Evolutionary conservation across 805 yeast species (phyloP).

Genomic region (Wickerhamomyces queroliae): DNA sequence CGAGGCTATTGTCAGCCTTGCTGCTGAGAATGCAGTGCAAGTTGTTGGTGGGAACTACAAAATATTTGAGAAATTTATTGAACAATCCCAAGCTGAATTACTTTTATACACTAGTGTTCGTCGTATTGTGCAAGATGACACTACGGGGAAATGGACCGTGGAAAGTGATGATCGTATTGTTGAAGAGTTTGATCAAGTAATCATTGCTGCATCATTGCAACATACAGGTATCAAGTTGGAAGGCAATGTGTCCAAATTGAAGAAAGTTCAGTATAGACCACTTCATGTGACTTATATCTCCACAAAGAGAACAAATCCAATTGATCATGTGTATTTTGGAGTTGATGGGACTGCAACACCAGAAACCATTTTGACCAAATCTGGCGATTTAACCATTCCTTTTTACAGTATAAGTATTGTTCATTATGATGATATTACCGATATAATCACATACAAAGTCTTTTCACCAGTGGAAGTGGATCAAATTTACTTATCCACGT

Average conservation of each 20-base stretch:
- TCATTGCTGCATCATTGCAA: conserved; percentile 37
- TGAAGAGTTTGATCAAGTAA: conserved; percentile 33
- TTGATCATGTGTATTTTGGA: conserved; percentile 17
- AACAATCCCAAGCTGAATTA: conserved; percentile 27
- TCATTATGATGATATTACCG: conserved; percentile 20
- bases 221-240: conserved; percentile 23
- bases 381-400: conserved; percentile 8
- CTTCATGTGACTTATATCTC: conserved; percentile 33
- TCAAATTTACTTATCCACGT: conserved; percentile 9
- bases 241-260: conserved; percentile 6
- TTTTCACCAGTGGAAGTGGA: conserved; percentile 27
- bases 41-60: conserved; percentile 41
- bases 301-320: conserved; percentile 15
- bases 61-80: conserved; percentile 35
- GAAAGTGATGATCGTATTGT: conserved; percentile 1
- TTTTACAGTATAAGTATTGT: conserved; percentile 31
- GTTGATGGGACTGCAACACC: conserved; percentile 17
- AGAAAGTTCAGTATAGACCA: conserved; percentile 29
- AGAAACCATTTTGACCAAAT: conserved; percentile 22
- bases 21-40: conserved; percentile 28
- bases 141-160: conserved; percentile 10
- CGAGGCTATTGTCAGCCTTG: conserved; percentile 33
- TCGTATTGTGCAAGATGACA: conserved; percentile 8
- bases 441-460: conserved; percentile 35
- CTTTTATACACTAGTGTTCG: conserved; percentile 25